Percentiles rank a stretch among this genome's conserved stretches.
Conservation (phyloP, 2,329 filamentous ascomycete species). For the Phyllachora maydis region DNA sequence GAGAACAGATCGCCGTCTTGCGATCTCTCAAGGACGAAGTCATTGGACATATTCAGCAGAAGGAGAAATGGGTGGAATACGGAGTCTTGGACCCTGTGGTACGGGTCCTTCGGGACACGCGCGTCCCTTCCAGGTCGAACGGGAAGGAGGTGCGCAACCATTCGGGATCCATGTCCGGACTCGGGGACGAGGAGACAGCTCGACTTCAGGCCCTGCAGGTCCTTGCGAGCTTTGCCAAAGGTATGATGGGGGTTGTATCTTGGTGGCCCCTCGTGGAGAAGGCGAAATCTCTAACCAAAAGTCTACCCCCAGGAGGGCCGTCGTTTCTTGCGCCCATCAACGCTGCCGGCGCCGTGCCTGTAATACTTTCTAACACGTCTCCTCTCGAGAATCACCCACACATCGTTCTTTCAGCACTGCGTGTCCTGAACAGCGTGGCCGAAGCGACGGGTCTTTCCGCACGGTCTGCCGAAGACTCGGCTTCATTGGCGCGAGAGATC, state of each 20-base stretch:
- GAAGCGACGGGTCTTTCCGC: constrained; percentile 39
- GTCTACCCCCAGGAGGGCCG: constrained; percentile 41
- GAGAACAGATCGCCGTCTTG: constrained; percentile 38
- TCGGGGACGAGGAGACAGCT: constrained; percentile 44
- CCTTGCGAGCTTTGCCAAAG: constrained; percentile 68
- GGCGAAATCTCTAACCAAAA: no score
- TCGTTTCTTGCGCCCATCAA: constrained; percentile 59
- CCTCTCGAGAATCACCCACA: constrained; percentile 40
- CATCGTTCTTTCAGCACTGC: constrained; percentile 53
- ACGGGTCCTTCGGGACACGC: constrained; percentile 18
- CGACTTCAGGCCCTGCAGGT: constrained; percentile 66
- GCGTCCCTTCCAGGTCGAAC: constrained; percentile 12
- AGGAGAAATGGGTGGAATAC: constrained; percentile 53
- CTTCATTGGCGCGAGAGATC: constrained; percentile 37
- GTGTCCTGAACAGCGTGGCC: constrained; percentile 50
- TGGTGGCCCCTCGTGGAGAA: no score
- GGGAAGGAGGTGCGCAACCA: constrained; percentile 16
- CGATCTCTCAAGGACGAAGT: constrained; percentile 71
- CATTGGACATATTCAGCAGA: constrained; percentile 71
- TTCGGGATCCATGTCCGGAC: constrained; percentile 12
- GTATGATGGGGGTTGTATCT: no score
- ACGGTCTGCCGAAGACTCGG: constrained; percentile 17
- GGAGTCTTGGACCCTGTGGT: constrained; percentile 44
- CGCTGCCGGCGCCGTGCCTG: constrained; percentile 42
- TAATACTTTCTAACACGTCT: constrained; percentile 51